These are phyloP conservation scores for Metschnikowia santaceciliae DNA, from an alignment of 805 yeast species.

Conservation along the genomic window DNA sequence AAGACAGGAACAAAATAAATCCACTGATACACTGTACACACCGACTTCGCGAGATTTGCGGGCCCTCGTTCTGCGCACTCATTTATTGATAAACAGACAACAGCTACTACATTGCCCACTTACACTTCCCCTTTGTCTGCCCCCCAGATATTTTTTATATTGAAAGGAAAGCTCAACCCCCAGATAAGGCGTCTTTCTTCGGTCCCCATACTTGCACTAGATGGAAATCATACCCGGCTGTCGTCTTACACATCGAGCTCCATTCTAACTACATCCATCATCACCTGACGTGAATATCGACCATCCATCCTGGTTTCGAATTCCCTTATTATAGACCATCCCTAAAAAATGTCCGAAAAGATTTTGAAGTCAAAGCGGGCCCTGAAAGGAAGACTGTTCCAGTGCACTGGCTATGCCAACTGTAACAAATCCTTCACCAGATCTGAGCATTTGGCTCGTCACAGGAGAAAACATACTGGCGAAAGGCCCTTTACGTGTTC, in stretches of 20 bases:
- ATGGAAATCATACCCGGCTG: background rate
- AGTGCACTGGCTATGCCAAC: slow-evolving; percentile 80
- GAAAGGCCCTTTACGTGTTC: slow-evolving; percentile 90
- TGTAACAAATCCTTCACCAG: slow-evolving; percentile 88
- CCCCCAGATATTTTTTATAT: background rate
- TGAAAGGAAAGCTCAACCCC: background rate
- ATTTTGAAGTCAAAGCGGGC: slow-evolving; percentile 29
- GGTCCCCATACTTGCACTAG: background rate
- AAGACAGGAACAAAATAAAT: slow-evolving; percentile 1
- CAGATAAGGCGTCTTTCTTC: background rate
- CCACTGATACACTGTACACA: slow-evolving; percentile 1
- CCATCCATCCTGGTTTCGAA: background rate
- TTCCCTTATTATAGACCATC: background rate
- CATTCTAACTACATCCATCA: background rate
- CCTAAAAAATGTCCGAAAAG: slow-evolving; percentile 2
- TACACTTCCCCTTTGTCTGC: background rate
- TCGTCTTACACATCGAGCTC: background rate
- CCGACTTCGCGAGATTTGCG: slow-evolving; percentile 2
- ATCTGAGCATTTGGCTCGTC: slow-evolving; percentile 89
- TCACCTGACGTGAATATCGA: background rate
- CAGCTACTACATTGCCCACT: background rate
- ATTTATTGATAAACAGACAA: background rate
- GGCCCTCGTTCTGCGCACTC: slow-evolving; percentile 3
- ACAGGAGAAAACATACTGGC: slow-evolving; percentile 90
- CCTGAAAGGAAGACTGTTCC: slow-evolving; percentile 64